Evolutionary conservation across 2,329 filamentous ascomycete species (phyloP), one percentile per base, ranked within the genome.

Genomic region (Colletotrichum sp.): DNA sequence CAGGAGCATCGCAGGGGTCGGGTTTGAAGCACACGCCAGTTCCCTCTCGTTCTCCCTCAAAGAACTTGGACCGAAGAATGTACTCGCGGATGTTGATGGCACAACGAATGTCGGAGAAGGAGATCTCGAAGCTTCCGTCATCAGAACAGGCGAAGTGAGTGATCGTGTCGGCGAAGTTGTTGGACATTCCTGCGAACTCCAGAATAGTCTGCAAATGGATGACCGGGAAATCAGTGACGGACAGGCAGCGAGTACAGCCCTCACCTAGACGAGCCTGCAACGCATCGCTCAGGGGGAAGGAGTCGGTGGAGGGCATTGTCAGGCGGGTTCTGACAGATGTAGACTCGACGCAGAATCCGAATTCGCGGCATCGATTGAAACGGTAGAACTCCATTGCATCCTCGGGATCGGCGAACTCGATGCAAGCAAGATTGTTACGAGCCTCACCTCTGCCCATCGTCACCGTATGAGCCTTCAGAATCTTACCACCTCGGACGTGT

Each of bases 401-500:
- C 21, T 73, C 43, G 1, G 75, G 16, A 13, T 48, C 32, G 28
- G 36, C 43, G 24, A 77, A 77, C 36, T 70, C 63, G 24, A 77
- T 59, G 16, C 71, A 67, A 16, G 75, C 77, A 16, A 67, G 16
- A 7, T 39, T 70, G 59, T 63, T 59, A 1, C 28, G 32, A 15
- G 32, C 34, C 8, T 55, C 59, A n/a, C 64, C 70, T 24, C 57
- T n/a, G n/a, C 64, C 55, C 36, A 72, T 39, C 2, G 28, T 59
- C 9, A 52, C n/a, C 5, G 61, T 39, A 18, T 70, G 59, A 21
- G 77, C 75, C 7, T 68, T 75, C 43, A 78, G 52, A 18, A 78
- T 61, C 7, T 32, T 55, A 18, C 75, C 75, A 5, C 75, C 75
- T 7, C 71, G 72, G 24, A 78, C 65, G 26, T 78, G 75, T 16